These are phyloP conservation scores for Bertia moriformis DNA, from an alignment of 2,329 filamentous ascomycete species.

Conservation along the genomic window DNA sequence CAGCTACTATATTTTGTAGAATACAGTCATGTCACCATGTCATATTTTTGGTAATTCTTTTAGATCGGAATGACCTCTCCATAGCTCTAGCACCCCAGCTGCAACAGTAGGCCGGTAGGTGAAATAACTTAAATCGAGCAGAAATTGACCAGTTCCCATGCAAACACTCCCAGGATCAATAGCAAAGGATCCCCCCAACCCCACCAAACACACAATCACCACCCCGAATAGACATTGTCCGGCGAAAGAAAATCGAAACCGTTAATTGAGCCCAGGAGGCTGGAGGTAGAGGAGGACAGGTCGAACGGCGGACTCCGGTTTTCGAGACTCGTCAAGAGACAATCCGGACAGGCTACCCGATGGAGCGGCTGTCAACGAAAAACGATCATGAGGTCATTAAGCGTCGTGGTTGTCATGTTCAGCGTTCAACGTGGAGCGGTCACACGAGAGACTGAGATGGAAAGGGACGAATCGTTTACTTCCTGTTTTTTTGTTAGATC, in stretches of 20 bases:
- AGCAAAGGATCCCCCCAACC: constrained; percentile 13
- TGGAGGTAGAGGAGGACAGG: neutral
- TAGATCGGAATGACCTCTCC: too few species aligned
- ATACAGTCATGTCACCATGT: too few species aligned
- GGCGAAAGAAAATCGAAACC: constrained; percentile 1
- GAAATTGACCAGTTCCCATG: neutral
- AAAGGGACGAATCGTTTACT: constrained; percentile 50
- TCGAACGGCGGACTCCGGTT: constrained; percentile 1
- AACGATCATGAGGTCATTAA: neutral
- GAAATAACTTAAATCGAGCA: too few species aligned
- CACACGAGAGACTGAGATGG: constrained; percentile 28
- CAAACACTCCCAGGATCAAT: neutral
- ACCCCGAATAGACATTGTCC: constrained; percentile 8
- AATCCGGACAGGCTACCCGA: neutral
- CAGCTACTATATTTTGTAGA: too few species aligned
- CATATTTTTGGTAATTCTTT: too few species aligned
- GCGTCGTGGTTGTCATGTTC: neutral
- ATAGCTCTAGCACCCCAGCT: neutral
- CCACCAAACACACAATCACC: constrained; percentile 17
- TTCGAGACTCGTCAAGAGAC: neutral
- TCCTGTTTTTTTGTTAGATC: constrained; percentile 26
- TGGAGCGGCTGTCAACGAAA: neutral
- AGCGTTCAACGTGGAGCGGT: constrained; percentile 1
- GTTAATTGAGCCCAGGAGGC: constrained; percentile 1
- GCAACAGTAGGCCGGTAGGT: too few species aligned